phyloP scores from a whole-genome alignment of 176 grass and related monocot species.

The Aegilops speltoides region DNA sequence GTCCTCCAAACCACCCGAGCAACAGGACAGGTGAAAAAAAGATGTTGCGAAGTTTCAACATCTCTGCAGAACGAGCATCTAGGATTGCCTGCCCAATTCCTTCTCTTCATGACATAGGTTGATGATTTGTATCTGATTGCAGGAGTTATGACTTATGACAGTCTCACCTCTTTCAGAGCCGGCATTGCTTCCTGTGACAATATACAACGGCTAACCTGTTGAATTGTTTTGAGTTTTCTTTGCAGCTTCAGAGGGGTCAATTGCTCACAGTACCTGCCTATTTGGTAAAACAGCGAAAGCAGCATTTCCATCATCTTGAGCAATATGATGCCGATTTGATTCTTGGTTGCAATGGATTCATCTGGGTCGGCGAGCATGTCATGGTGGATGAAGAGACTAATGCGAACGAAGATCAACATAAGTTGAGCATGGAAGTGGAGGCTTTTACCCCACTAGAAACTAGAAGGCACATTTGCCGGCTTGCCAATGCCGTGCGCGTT shows the following conservation, averaged over 20 bases:
- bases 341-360: constrained; percentile 83
- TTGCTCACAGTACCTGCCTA: constrained; percentile 71
- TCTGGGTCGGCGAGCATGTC: constrained; percentile 86
- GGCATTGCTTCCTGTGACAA: not conserved
- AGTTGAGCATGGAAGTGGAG: constrained; percentile 3
- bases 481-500: constrained; percentile 70
- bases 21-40: no score
- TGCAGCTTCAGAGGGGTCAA: constrained; percentile 87
- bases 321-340: constrained; percentile 71
- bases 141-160: not conserved
- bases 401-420: constrained; percentile 33
- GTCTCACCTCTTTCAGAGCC: not conserved
- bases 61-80: no score
- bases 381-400: constrained; percentile 37
- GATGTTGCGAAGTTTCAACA: no score
- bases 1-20: no score
- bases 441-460: constrained; percentile 55
- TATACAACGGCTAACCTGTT: not conserved
- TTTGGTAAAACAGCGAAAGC: constrained; percentile 72
- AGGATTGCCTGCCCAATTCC: no score
- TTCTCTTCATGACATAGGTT: not conserved
- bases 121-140: not conserved
- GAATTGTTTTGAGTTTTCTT: not conserved
- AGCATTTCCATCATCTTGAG: constrained; percentile 82
- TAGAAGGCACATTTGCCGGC: constrained; percentile 67